Evolutionary conservation across 768 basidiomycete species (phyloP).

Genomic region (Amyloporia xantha): DNA sequence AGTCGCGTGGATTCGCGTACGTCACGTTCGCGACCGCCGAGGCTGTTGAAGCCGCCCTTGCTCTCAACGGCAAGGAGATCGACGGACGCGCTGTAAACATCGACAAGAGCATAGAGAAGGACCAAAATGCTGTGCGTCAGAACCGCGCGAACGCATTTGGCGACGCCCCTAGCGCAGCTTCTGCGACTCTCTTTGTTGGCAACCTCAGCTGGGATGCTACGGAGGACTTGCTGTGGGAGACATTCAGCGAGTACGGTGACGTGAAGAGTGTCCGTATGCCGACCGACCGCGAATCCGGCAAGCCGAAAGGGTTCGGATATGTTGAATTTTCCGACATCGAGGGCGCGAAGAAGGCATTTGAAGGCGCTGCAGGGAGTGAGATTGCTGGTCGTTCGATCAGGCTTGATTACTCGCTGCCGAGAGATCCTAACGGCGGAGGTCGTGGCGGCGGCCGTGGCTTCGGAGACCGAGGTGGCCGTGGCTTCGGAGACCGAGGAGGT

Average conservation of each 20-base stretch:
- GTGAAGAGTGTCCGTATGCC: conserved; percentile 86
- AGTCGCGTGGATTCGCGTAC: conserved; percentile 81
- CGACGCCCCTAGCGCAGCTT: conserved; percentile 61
- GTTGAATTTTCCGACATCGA: conserved; percentile 86
- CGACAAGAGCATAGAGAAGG: conserved; percentile 64
- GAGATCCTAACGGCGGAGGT: conserved; percentile 54
- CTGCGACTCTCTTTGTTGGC: conserved; percentile 80
- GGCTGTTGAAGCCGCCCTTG: conserved; percentile 76
- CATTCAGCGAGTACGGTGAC: conserved; percentile 81
- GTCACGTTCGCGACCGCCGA: conserved; percentile 67
- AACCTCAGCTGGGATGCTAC: conserved; percentile 76
- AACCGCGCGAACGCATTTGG: conserved; percentile 73
- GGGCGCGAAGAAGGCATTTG: conserved; percentile 74
- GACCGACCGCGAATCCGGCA: conserved; percentile 87
- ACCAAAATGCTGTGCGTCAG: conserved; percentile 51
- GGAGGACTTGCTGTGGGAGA: conserved; percentile 85
- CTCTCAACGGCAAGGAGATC: conserved; percentile 79
- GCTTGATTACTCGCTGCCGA: conserved; percentile 81
- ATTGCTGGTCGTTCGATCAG: conserved; percentile 78
- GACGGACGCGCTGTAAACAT: conserved; percentile 87
- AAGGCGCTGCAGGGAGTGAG: conserved; percentile 60
- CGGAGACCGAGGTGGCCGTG: conserved; percentile 29
- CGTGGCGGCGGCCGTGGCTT: conserved; percentile 31
- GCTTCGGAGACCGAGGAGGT: conserved; percentile 38
- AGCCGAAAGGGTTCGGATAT: conserved; percentile 93